Evolutionary conservation across 352 stramenopile species (phyloP), one percentile per base, ranked within the genome.

Genomic region (Phytophthora ramorum): DNA sequence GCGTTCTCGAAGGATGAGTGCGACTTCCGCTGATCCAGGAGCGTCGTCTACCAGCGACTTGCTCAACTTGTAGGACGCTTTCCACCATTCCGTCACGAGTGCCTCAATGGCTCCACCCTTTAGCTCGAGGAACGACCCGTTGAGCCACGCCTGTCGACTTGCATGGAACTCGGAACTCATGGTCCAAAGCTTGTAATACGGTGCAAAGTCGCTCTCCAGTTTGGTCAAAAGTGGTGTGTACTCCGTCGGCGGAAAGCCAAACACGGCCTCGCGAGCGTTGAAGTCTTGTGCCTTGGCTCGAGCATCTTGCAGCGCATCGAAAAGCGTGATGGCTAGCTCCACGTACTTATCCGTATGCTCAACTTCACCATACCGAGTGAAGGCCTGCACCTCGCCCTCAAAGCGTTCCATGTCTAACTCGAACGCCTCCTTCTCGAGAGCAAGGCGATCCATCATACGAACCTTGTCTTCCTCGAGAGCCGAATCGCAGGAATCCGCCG

Each of bases 171-270:
- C 94, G 35, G 83, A 95, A 62, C 95, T 96, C 91, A 98, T 98
- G 8, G 92, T 98, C 94, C 95, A 98, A 4, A 98, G 84, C 60
- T 97, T 96, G 64, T 96, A 98, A 73, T 97, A 98, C 20, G 92
- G 93, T 12, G 82, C 66, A 37, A 98, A 96, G 48, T 97, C 86
- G 1, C 63, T 70, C 64, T 98, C 90, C 14, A 97, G 75, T 49
- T 95, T 92, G 28, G 63, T 63, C 16, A 98, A 61, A 17, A 97
- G 78, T 32, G 69, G 64, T 26, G 85, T 82, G 64, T 98, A 98
- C 35, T 98, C 93, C 0, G 93, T 98, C 13, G 90, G 89, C 7
- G 88, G 88, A 35, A 98, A 98, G 13, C 93, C 94, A 70, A 98
- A 98, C 3, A 98, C 91, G 2, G 88, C 81, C 62, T 98, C 95